These are phyloP conservation scores for Hyaloperonospora brassicae DNA, from an alignment of 352 stramenopile genomes.

Conservation along the genomic window DNA sequence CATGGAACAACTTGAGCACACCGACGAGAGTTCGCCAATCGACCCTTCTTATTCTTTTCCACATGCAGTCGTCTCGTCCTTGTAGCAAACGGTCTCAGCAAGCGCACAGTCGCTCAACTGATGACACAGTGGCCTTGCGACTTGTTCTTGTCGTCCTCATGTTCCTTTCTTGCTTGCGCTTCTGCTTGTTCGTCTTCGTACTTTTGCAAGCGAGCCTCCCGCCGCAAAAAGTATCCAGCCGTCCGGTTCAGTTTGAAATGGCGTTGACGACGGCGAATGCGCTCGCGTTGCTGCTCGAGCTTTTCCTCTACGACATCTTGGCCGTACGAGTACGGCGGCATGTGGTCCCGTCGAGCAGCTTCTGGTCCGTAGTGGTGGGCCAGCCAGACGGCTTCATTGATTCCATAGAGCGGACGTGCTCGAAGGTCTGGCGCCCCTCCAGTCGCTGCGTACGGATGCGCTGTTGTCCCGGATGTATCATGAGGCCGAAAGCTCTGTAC, in stretches of 20 bases:
- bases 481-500: constrained; percentile 36
- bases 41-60: too few species aligned
- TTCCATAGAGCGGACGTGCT: constrained; percentile 48
- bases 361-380: constrained; percentile 72
- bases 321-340: constrained; percentile 54
- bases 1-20: constrained; percentile 8
- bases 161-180: constrained; percentile 5
- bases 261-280: constrained; percentile 49
- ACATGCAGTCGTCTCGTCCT: too few species aligned
- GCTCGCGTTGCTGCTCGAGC: constrained; percentile 53
- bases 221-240: constrained; percentile 66
- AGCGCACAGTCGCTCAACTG: constrained; percentile 11
- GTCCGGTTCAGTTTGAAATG: constrained; percentile 65
- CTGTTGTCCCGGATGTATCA: constrained; percentile 29
- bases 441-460: constrained; percentile 50
- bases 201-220: constrained; percentile 53
- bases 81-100: too few species aligned
- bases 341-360: constrained; percentile 35
- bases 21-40: too few species aligned
- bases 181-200: constrained; percentile 42
- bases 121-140: constrained; percentile 20
- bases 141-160: constrained; percentile 12
- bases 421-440: constrained; percentile 23
- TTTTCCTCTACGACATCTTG: constrained; percentile 70
- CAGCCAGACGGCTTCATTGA: constrained; percentile 80